Evolutionary conservation across 2,329 filamentous ascomycete genomes (phyloP).

Genomic region (Coniochaeta hoffmannii): DNA sequence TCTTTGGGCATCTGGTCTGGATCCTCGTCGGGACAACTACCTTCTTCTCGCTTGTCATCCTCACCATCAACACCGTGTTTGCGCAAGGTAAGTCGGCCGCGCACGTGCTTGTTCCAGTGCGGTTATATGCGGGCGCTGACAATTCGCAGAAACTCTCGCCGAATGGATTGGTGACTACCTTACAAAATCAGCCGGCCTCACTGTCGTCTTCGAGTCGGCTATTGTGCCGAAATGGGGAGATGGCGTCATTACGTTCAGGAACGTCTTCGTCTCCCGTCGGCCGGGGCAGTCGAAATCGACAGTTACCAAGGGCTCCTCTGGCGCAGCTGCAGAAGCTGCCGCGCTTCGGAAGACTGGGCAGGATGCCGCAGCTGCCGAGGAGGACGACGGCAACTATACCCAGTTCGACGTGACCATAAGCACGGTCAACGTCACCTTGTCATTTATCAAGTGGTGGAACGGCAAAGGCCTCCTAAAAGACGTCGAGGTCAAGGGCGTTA

Average conservation of each 20-base stretch:
- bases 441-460: conserved; percentile 99
- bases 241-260: conserved; percentile 92
- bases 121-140: conserved; percentile 11
- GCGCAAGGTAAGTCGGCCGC: conserved; percentile 62
- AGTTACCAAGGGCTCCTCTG: conserved; percentile 87
- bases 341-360: conserved; percentile 56
- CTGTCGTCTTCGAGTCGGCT: conserved; percentile 93
- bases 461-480: conserved; percentile 86
- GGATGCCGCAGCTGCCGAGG: conserved; percentile 36
- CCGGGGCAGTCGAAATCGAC: conserved; percentile 76
- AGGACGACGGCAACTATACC: conserved; percentile 93
- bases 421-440: conserved; percentile 91
- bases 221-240: conserved; percentile 95
- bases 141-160: conserved; percentile 69
- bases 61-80: conserved; percentile 91
- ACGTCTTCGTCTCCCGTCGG: conserved; percentile 88
- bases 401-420: conserved; percentile 95
- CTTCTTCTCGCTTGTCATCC: conserved; percentile 86
- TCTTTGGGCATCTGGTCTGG: conserved; percentile 91
- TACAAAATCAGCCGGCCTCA: conserved; percentile 85
- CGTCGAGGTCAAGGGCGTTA: conserved; percentile 88
- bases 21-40: conserved; percentile 95
- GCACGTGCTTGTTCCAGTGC: background rate
- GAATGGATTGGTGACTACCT: conserved; percentile 93
- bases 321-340: conserved; percentile 75